These are phyloP conservation scores for Parachaetomium inaequale DNA, from an alignment of 495 filamentous ascomycete genomes.

Conservation along the genomic window DNA sequence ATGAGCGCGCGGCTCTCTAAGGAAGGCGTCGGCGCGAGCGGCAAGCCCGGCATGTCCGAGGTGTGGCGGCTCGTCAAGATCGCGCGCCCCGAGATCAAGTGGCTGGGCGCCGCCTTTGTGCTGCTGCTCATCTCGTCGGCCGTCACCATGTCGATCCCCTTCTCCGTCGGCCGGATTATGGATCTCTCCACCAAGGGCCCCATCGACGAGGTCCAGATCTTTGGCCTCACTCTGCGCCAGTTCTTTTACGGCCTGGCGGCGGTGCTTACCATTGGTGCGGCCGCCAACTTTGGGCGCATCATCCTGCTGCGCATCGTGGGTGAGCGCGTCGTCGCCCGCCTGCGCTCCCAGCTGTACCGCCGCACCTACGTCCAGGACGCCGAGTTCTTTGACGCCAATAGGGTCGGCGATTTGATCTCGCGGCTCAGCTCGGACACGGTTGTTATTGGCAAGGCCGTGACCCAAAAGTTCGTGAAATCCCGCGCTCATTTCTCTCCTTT, in stretches of 20 bases:
- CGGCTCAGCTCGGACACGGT: constrained; percentile 93
- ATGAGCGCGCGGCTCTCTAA: constrained; percentile 81
- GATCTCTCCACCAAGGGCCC: constrained; percentile 54
- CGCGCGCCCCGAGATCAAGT: constrained; percentile 75
- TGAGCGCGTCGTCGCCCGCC: constrained; percentile 84
- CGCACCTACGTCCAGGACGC: constrained; percentile 91
- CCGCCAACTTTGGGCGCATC: constrained; percentile 90
- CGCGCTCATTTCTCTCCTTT: too few species aligned
- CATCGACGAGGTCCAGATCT: constrained; percentile 33
- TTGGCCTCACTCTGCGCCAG: constrained; percentile 35
- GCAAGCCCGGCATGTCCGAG: constrained; percentile 67
- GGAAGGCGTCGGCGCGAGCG: constrained; percentile 57
- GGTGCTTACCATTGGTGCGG: constrained; percentile 37
- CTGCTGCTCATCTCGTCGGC: constrained; percentile 82
- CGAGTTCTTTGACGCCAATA: constrained; percentile 98
- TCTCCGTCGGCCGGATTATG: constrained; percentile 92
- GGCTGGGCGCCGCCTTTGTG: constrained; percentile 73
- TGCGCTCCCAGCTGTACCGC: constrained; percentile 85
- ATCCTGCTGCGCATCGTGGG: constrained; percentile 92
- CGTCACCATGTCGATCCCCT: constrained; percentile 92
- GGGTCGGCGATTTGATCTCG: constrained; percentile 93
- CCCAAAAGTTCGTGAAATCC: too few species aligned
- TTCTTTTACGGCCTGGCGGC: constrained; percentile 41
- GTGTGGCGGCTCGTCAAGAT: constrained; percentile 86
- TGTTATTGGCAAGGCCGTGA: constrained; percentile 96